phyloP scores from a whole-genome alignment of 2,329 filamentous ascomycete genomes.

The Podosphaera fusca region DNA sequence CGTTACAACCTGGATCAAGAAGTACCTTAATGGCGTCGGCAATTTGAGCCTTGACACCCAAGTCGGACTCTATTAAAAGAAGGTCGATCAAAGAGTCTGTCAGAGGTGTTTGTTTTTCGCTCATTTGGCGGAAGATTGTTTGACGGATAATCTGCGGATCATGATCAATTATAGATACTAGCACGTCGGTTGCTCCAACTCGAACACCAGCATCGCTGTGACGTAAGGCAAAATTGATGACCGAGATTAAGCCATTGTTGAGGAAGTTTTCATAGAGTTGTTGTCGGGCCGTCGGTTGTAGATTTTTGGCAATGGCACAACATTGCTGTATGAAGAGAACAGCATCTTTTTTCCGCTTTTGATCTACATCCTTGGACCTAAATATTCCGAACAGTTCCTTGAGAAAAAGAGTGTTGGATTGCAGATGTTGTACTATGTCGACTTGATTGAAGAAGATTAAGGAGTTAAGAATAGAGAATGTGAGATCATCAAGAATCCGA shows the following conservation, averaged over 20 bases:
- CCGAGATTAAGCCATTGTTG: conserved; percentile 60
- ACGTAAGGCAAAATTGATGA: conserved; percentile 78
- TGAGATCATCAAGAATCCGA: conserved; percentile 87
- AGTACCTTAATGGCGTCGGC: conserved; percentile 89
- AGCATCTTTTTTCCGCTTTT: conserved; percentile 68
- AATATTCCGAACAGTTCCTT: conserved; percentile 79
- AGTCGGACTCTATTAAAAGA: conserved; percentile 69
- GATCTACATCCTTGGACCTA: conserved; percentile 35
- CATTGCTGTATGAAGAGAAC: conserved; percentile 95
- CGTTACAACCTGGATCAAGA: conserved; percentile 45
- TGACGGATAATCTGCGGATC: conserved; percentile 84
- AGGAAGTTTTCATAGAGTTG: conserved; percentile 81
- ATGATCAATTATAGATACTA: conserved; percentile 87
- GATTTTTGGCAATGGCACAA: conserved; percentile 78
- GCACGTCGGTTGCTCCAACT: conserved; percentile 78
- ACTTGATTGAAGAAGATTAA: conserved; percentile 98
- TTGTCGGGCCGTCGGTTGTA: conserved; percentile 63
- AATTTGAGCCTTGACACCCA: conserved; percentile 87
- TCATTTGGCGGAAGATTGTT: conserved; percentile 79
- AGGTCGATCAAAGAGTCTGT: conserved; percentile 87
- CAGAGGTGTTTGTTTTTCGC: conserved; percentile 62
- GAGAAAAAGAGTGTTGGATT: conserved; percentile 54
- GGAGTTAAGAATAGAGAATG: conserved; percentile 90
- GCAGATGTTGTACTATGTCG: conserved; percentile 89
- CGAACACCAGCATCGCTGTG: conserved; percentile 66